These are phyloP conservation scores for Inga oerstediana DNA, from an alignment of 306 rosid species.

Conservation along the genomic window DNA sequence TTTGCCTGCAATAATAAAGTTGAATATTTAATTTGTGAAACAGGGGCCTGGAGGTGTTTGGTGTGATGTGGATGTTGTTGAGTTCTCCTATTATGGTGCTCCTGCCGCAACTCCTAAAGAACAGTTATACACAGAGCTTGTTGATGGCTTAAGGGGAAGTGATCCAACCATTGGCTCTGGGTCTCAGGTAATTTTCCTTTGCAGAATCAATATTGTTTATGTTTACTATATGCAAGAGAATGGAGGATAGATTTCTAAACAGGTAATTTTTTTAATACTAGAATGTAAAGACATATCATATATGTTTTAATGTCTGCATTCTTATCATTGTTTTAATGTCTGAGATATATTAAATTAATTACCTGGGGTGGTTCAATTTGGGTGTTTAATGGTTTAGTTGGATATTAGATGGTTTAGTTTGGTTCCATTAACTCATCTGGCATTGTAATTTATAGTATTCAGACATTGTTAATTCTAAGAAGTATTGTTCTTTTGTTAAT, in stretches of 20 bases:
- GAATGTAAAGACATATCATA: background rate
- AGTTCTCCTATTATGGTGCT: slow-evolving; percentile 93
- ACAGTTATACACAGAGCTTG: slow-evolving; percentile 86
- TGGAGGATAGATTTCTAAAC: background rate
- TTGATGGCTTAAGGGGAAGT: slow-evolving; percentile 92
- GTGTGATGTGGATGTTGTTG: slow-evolving; percentile 99
- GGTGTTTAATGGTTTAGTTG: background rate
- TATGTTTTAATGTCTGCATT: background rate
- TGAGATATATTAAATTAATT: slow-evolving; percentile 23
- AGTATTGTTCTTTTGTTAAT: background rate
- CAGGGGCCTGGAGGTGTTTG: slow-evolving; percentile 99
- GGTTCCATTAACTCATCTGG: background rate
- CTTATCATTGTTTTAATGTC: background rate
- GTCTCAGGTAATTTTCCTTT: slow-evolving; percentile 77
- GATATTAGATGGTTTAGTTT: background rate
- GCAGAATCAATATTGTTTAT: slow-evolving; percentile 30
- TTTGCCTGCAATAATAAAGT: slow-evolving; percentile 7
- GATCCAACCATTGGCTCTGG: slow-evolving; percentile 90
- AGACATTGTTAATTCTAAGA: background rate
- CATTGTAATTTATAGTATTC: background rate
- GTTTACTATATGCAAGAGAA: slow-evolving; percentile 20
- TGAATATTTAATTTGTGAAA: slow-evolving; percentile 40
- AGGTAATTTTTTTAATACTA: slow-evolving; percentile 1
- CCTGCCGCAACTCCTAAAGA: slow-evolving; percentile 95
- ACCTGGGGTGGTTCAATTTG: background rate